Evolutionary conservation across 2,329 filamentous ascomycete genomes (phyloP).

Genomic region (Colletotrichum orchidophilum): DNA sequence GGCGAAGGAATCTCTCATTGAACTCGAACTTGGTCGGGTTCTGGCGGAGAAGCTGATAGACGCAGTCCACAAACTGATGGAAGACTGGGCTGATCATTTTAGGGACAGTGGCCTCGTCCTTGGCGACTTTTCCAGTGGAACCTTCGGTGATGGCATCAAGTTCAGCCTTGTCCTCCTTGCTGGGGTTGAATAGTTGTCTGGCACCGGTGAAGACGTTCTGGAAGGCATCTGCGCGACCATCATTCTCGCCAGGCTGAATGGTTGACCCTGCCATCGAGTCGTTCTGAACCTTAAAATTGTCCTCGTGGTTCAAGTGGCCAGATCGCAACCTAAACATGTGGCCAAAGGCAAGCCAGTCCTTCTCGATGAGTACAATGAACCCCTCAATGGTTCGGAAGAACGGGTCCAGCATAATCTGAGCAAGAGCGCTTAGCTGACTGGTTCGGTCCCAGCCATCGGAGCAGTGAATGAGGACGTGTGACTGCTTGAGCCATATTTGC

Average conservation of each 20-base stretch:
- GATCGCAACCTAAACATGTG: constrained; percentile 97
- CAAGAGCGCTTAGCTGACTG: constrained; percentile 89
- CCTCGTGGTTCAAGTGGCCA: constrained; percentile 87
- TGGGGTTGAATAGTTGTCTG: constrained; percentile 88
- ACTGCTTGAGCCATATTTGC: constrained; percentile 90
- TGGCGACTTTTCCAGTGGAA: constrained; percentile 50
- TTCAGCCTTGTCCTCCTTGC: constrained; percentile 69
- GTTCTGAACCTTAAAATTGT: constrained; percentile 91
- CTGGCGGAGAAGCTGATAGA: constrained; percentile 89
- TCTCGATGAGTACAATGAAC: constrained; percentile 93
- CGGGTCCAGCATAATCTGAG: constrained; percentile 93
- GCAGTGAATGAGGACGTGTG: constrained; percentile 95
- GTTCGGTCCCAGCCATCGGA: constrained; percentile 99
- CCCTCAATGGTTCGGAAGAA: constrained; percentile 95
- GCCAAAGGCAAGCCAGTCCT: constrained; percentile 97
- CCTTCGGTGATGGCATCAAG: constrained; percentile 60
- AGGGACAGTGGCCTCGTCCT: constrained; percentile 77
- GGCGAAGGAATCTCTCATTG: constrained; percentile 90
- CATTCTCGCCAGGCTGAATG: constrained; percentile 69
- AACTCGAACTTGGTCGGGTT: constrained; percentile 92
- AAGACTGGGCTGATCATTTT: constrained; percentile 96
- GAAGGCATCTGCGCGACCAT: constrained; percentile 76
- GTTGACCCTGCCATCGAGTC: constrained; percentile 75
- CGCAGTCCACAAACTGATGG: constrained; percentile 95
- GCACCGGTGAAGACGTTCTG: constrained; percentile 87